Base-by-base conservation (phyloP, 1,139 yeast genomes). In the Nakaseomyces delphensis region DNA sequence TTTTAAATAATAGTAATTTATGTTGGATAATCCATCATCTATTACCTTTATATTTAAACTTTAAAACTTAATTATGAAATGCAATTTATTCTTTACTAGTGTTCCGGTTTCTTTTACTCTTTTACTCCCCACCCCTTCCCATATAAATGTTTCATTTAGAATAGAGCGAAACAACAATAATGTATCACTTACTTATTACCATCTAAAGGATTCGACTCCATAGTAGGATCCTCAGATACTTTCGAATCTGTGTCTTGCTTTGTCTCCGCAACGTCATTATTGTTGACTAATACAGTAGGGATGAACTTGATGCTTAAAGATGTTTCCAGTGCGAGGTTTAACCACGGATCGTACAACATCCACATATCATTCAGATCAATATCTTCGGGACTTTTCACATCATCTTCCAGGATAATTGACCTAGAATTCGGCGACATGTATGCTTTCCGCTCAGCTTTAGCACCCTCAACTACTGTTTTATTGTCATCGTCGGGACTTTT, bases 281-380 rank as follows among this genome's bases (percentile, higher is more conserved):
- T 23, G 21, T 27, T 36, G 23, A 24, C 23, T 2, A 20, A 18
- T 11, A 58, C 56, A 1, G 64, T 58, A 3, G 65, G 65, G 18
- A 62, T 49, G 42, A 60, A 59, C 42, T 60, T 60, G 11, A 60
- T 60, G 45, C 64, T 60, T 30, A 62, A 47, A 2, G 64, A 57
- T 2, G 65, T 59, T 35, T 61, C 64, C 20, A 62, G 46, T 3
- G 63, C 65, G 33, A 62, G 44, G 24, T 53, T 56, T 48, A 58
- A 50, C 65, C 65, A 62, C 6, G 65, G 65, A 41, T 60, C 62
- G 36, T 60, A 55, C 2, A 59, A 40, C 4, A 54, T 44, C 63
- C 64, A 60, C 8, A 57, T 46, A 29, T 60, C 62, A 16, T 50
- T 47, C 7, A 60, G 42, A 31, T 57, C 53, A 3, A 62, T 46